phyloP scores from a whole-genome alignment of 192 early-diverging fungal species.

The Backusella morwellensis region DNA sequence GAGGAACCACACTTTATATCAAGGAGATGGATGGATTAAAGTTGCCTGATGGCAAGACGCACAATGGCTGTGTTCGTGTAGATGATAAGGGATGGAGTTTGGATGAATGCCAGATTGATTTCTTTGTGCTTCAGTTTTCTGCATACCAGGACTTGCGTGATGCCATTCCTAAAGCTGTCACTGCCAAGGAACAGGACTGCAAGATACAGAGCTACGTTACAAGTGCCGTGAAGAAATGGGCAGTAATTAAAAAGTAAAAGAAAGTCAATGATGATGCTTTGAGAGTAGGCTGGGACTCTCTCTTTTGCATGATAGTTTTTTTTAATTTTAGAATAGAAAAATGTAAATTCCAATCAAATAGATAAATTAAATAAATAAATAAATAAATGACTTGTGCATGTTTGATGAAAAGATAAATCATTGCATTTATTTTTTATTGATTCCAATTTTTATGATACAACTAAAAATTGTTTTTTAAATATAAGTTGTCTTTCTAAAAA shows the following conservation, averaged over 20 bases:
- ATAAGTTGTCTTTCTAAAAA: too few species aligned
- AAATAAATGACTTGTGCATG: too few species aligned
- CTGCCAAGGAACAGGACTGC: constrained; percentile 16
- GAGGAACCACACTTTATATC: constrained; percentile 34
- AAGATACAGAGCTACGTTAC: constrained; percentile 21
- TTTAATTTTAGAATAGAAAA: too few species aligned
- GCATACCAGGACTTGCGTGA: constrained; percentile 8
- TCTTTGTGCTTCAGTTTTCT: constrained; percentile 26
- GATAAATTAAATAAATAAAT: too few species aligned
- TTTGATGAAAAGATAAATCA: too few species aligned
- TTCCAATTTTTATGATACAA: too few species aligned
- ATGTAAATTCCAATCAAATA: too few species aligned
- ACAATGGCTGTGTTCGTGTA: constrained; percentile 44
- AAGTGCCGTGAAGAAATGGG: constrained; percentile 15
- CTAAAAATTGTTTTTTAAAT: too few species aligned
- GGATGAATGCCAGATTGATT: constrained; percentile 32
- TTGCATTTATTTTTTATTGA: too few species aligned
- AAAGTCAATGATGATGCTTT: too few species aligned
- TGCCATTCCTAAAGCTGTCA: constrained; percentile 6
- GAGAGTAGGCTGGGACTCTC: too few species aligned
- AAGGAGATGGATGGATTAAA: constrained; percentile 28
- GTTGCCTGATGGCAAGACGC: constrained; percentile 32
- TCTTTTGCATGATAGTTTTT: too few species aligned
- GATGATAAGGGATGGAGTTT: constrained; percentile 41
- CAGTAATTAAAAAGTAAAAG: constrained; percentile 9